phyloP scores from a whole-genome alignment of 495 filamentous ascomycete genomes.

The Xylaria sp. region DNA sequence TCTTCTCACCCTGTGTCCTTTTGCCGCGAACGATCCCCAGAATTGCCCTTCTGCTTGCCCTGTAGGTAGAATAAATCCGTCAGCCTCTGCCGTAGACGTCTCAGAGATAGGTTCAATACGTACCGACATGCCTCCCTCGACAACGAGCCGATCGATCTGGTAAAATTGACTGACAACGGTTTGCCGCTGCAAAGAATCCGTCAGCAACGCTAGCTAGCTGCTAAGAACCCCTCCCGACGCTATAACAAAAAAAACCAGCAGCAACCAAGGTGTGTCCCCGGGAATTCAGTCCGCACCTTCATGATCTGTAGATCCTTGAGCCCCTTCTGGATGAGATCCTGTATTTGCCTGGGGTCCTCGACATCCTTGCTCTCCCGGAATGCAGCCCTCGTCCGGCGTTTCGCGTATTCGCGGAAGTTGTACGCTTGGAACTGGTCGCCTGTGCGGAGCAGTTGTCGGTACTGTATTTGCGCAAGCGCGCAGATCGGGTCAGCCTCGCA shows the following conservation, averaged over 20 bases:
- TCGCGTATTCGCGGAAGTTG: conserved; percentile 97
- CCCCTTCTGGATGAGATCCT: conserved; percentile 89
- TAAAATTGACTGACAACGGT: conserved; percentile 94
- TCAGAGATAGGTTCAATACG: conserved; percentile 25
- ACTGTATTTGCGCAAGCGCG: conserved; percentile 57
- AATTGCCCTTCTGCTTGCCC: conserved; percentile 78
- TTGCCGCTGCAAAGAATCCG: conserved; percentile 72
- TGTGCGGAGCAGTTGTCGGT: conserved; percentile 89
- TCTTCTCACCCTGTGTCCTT: conserved; percentile 81
- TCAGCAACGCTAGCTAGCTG: conserved; percentile 21
- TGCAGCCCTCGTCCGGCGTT: conserved; percentile 82
- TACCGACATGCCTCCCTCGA: conserved; percentile 79
- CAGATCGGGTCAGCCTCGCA: neutral
- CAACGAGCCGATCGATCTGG: conserved; percentile 88
- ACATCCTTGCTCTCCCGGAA: conserved; percentile 79
- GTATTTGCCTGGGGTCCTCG: conserved; percentile 74
- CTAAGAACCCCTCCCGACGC: too few relatives aligned
- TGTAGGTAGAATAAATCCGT: conserved; percentile 37
- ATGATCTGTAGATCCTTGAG: conserved; percentile 86
- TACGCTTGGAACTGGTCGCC: conserved; percentile 87
- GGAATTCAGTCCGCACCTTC: conserved; percentile 69
- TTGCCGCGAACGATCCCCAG: conserved; percentile 74
- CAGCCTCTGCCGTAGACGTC: neutral
- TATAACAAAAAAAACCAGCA: neutral
- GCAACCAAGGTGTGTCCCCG: neutral